Evolutionary conservation across 106 monocot genomes (phyloP).

Genomic region (Dioscorea dumetorum): DNA sequence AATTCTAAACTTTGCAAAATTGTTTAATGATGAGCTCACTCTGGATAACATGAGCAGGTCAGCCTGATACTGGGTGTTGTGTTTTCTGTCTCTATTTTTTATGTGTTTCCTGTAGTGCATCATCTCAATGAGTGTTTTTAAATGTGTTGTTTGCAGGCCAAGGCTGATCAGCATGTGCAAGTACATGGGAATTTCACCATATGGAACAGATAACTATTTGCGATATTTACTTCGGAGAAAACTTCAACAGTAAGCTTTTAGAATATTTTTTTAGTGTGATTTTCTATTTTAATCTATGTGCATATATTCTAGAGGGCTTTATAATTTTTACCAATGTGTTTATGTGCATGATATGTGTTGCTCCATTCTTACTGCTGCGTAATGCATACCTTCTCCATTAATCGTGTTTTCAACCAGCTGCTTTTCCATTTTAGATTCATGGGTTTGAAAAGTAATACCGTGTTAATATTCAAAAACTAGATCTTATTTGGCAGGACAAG

Average conservation of each 20-base stretch:
- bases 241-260: constrained; percentile 43
- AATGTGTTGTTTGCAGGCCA: constrained; percentile 49
- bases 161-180: constrained; percentile 97
- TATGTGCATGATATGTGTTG: no score
- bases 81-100: background rate
- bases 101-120: background rate
- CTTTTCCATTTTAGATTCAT: no score
- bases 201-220: constrained; percentile 87
- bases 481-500: no score
- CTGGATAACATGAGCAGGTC: constrained; percentile 98
- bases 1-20: constrained; percentile 89
- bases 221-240: constrained; percentile 85
- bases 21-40: constrained; percentile 96
- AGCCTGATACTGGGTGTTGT: background rate
- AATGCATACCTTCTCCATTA: no score
- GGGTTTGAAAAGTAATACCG: no score
- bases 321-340: no score
- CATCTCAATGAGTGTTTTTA: background rate
- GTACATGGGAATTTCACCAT: constrained; percentile 91
- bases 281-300: no score
- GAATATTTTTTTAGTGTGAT: no score
- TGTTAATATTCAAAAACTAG: no score
- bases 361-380: no score
- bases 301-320: no score
- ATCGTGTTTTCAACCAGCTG: no score